Base-by-base conservation (phyloP, 129 eudicot species). In the Tagetes erecta region DNA sequence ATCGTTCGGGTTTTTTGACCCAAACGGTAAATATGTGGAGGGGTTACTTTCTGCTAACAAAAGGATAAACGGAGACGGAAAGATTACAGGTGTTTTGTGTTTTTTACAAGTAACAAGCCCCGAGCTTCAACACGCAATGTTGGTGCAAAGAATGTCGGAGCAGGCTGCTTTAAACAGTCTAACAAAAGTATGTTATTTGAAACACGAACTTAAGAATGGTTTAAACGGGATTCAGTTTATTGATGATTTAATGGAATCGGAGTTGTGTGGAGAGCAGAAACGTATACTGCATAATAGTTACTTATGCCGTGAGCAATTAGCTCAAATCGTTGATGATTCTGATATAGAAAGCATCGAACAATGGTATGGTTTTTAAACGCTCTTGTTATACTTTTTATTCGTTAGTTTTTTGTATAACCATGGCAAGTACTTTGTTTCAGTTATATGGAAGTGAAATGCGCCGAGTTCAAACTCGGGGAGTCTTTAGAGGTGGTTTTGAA, bases 81-180 rank as follows among this genome's bases (percentile, higher is more conserved):
- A 70, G 55, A 74, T 89, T 7, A 88, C 89, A 5, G 93, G 97
- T n/a, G 91, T 83, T 62, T 65, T 92, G 82, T 89, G 97, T 62
- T 92, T 92, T 79, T 70, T 92, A 78, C 96, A 84, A 67, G 73
- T 92, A 52, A 82, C 96, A 30, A 92, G 97, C 80, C 87, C 93
- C 30, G 97, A 92, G 73, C 92, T 92, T 80, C 92, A 92, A 73
- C 81, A 86, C 36, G 92, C 92, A 4, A 64, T 92, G 83, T 83
- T 86, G 70, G 85, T 88, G 82, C 96, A 92, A 64, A 78, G 64
- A 55, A 75, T 83, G 76, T 82, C 92, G 2, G 91, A 85, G 49
- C 86, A 81, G 71, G 93, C 92, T 45, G 92, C 93, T 14, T 84
- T 82, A 55, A 87, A 84, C 80, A 83, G 88, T 71, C 84, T 75